Evolutionary conservation across 1,284 basidiomycete species (phyloP).

Genomic region (Ceratobasidium papillatum): DNA sequence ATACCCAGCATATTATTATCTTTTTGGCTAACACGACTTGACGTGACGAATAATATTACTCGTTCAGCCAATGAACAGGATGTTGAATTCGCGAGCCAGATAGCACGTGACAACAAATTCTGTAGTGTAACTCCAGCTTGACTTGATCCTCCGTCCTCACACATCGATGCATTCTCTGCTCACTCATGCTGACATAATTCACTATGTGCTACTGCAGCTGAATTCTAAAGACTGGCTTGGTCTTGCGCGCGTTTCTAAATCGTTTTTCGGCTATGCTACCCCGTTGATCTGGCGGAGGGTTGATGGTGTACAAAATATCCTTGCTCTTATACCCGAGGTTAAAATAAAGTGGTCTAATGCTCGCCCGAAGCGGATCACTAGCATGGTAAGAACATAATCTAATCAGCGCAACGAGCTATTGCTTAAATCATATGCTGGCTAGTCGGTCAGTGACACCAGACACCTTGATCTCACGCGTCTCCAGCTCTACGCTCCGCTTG

Average conservation of each 20-base stretch:
- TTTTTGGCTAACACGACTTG: no score
- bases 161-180: not conserved
- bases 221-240: not conserved
- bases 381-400: not conserved
- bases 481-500: slow-evolving; percentile 8
- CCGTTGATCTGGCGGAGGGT: slow-evolving; percentile 9
- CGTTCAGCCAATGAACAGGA: no score
- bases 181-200: not conserved
- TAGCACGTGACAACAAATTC: no score
- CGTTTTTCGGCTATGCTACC: not conserved
- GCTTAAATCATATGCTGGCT: no score
- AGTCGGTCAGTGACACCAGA: no score
- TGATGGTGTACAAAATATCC: slow-evolving; percentile 4
- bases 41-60: no score
- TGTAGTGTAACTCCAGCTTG: no score
- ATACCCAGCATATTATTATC: no score
- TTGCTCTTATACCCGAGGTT: not conserved
- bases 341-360: not conserved
- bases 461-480: not conserved
- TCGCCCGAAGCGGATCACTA: not conserved
- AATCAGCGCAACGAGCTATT: not conserved
- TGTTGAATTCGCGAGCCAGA: no score
- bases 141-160: no score
- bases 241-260: slow-evolving; percentile 12
- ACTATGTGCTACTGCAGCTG: not conserved